Conservation (phyloP, 2,329 filamentous ascomycete genomes). For the Beauveria scarabaeidicola region DNA sequence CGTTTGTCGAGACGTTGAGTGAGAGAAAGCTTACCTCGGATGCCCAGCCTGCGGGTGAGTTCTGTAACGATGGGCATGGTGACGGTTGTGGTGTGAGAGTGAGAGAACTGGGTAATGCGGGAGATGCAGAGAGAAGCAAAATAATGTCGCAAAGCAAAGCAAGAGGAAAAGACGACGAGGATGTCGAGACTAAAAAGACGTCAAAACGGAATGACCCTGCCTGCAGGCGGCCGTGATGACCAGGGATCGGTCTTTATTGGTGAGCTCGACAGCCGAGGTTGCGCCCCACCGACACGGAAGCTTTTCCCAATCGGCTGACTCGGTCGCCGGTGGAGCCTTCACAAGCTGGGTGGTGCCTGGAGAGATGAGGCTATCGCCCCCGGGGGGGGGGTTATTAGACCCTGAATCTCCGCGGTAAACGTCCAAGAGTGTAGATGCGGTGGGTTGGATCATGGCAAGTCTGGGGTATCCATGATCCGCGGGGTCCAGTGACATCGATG, state of each 20-base stretch:
- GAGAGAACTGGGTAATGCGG: not conserved
- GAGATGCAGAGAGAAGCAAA: not conserved
- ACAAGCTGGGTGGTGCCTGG: not conserved
- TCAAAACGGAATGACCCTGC: not conserved
- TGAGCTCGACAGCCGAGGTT: slow-evolving; percentile 5
- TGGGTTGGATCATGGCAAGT: too few relatives aligned
- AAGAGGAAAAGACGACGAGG: not conserved
- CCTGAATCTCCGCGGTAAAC: not conserved
- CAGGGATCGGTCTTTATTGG: slow-evolving; percentile 11
- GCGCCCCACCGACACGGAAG: slow-evolving; percentile 1
- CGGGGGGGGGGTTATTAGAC: not conserved
- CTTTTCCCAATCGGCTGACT: not conserved
- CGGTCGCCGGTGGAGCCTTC: slow-evolving; percentile 2
- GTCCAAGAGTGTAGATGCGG: too few relatives aligned
- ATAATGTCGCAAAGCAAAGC: not conserved
- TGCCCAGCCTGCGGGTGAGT: slow-evolving; percentile 49
- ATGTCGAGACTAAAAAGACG: not conserved
- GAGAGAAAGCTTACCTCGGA: slow-evolving; percentile 31
- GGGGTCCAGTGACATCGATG: too few relatives aligned
- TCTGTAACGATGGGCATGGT: slow-evolving; percentile 51
- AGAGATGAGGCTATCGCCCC: slow-evolving; percentile 4
- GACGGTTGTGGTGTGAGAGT: slow-evolving; percentile 2
- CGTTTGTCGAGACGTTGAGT: not conserved
- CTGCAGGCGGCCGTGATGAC: not conserved
- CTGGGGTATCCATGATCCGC: too few relatives aligned